Evolutionary conservation across 208 protist genomes (phyloP).

Genomic region (Blechomonas ayalai): DNA sequence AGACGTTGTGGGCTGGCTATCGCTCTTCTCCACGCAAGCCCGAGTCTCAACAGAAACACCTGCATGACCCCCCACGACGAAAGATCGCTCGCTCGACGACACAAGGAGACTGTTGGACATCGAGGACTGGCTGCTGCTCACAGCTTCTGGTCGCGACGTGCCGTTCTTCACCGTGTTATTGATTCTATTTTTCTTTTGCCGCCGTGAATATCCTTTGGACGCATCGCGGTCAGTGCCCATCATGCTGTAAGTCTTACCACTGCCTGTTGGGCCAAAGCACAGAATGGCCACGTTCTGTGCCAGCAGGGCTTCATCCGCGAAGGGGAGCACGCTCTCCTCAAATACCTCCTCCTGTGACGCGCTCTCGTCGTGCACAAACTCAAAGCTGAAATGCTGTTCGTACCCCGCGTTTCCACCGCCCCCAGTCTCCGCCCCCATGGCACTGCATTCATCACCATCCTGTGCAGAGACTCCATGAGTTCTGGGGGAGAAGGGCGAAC

Average conservation of each 20-base stretch:
- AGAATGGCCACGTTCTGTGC: slow-evolving; percentile 78
- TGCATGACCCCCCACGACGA: slow-evolving; percentile 1
- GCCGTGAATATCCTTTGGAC: neutral
- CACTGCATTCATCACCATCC: neutral
- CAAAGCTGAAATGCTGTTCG: slow-evolving; percentile 82
- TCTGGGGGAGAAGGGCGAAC: too few species aligned
- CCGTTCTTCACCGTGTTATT: neutral
- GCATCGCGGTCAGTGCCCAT: slow-evolving; percentile 35
- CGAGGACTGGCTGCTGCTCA: neutral
- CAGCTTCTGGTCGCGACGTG: neutral
- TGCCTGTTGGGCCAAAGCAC: slow-evolving; percentile 84
- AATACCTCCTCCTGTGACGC: slow-evolving; percentile 84
- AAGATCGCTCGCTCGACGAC: neutral
- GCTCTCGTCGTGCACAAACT: slow-evolving; percentile 79
- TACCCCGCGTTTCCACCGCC: too few species aligned
- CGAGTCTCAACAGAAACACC: too few species aligned
- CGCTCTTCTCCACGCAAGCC: slow-evolving; percentile 1
- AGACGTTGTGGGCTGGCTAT: neutral
- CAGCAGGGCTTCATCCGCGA: slow-evolving; percentile 77
- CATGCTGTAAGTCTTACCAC: slow-evolving; percentile 88
- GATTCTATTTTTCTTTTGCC: neutral
- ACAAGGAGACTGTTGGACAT: neutral
- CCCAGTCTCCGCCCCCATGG: slow-evolving; percentile 3
- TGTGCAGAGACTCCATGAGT: too few species aligned
- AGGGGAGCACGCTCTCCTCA: slow-evolving; percentile 77